These are phyloP conservation scores for Chlorella sp. DNA, from an alignment of 139 green algal genomes.

Conservation along the genomic window DNA sequence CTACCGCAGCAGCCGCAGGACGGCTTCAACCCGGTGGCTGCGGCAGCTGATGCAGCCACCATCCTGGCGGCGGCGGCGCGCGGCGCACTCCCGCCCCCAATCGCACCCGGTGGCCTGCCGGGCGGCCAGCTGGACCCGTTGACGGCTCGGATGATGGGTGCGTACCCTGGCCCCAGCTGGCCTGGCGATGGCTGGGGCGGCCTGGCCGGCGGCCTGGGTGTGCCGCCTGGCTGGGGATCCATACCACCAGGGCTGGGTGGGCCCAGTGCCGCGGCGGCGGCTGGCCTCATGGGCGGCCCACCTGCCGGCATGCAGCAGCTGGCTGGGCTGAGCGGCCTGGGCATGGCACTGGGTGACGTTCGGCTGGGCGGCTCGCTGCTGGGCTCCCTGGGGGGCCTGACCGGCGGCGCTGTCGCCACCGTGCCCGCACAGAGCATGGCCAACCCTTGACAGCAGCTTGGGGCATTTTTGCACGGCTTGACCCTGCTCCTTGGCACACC, in stretches of 20 bases:
- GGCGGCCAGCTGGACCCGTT: too few relatives aligned
- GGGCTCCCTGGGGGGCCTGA: constrained; percentile 1
- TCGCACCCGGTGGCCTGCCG: too few relatives aligned
- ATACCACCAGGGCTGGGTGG: background rate
- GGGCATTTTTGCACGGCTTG: background rate
- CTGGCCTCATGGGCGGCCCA: background rate
- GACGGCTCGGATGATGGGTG: too few relatives aligned
- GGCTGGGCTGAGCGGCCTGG: background rate
- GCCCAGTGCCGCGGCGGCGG: background rate
- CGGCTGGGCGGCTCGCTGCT: background rate
- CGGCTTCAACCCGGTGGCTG: too few relatives aligned
- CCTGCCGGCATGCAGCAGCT: background rate
- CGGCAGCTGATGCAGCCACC: too few relatives aligned
- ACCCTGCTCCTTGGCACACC: background rate
- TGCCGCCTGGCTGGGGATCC: background rate
- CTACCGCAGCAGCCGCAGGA: too few relatives aligned
- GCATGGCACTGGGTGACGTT: background rate
- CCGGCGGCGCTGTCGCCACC: too few relatives aligned
- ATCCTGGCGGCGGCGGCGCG: too few relatives aligned
- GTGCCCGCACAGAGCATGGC: background rate
- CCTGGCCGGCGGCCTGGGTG: background rate
- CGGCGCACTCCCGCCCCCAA: too few relatives aligned
- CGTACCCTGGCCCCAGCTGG: background rate
- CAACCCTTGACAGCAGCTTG: background rate
- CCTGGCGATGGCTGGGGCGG: background rate